A percentile compares a stretch with the other conserved stretches of the same genome.
phyloP scores from a whole-genome alignment of 345 rosid species.

The Salix purpurea region DNA sequence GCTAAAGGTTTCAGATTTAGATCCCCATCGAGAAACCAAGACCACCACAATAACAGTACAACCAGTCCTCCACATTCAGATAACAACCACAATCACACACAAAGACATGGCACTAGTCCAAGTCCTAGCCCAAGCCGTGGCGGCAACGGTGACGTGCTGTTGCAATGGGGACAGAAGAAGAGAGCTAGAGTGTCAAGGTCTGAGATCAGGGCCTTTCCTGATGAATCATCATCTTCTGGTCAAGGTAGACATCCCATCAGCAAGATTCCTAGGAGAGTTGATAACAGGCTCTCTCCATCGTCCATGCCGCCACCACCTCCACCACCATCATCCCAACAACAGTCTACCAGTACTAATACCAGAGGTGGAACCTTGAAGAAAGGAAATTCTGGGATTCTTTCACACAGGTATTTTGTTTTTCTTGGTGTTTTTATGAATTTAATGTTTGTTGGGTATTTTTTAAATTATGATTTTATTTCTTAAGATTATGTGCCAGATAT shows the following conservation, averaged over 20 bases:
- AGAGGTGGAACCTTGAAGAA: slow-evolving; percentile 33
- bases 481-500: neutral
- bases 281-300: slow-evolving; percentile 17
- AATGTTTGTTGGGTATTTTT: neutral
- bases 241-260: slow-evolving; percentile 33
- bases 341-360: neutral
- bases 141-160: slow-evolving; percentile 41
- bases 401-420: slow-evolving; percentile 34
- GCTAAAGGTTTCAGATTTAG: slow-evolving; percentile 33
- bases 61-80: slow-evolving; percentile 26
- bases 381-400: slow-evolving; percentile 28
- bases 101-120: slow-evolving; percentile 9
- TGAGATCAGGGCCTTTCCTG: slow-evolving; percentile 46
- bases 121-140: slow-evolving; percentile 23
- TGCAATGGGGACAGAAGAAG: slow-evolving; percentile 69
- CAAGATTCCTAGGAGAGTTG: slow-evolving; percentile 29
- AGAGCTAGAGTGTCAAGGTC: slow-evolving; percentile 53
- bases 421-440: too few species aligned
- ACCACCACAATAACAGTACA: slow-evolving; percentile 19
- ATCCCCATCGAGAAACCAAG: slow-evolving; percentile 35
- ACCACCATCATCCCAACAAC: neutral
- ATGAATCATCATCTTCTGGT: slow-evolving; percentile 51
- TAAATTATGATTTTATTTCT: neutral
- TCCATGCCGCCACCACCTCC: slow-evolving; percentile 43
- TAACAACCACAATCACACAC: slow-evolving; percentile 15